Conservation (phyloP, 1,139 yeast species). For the Candida tetrigidarum region DNA sequence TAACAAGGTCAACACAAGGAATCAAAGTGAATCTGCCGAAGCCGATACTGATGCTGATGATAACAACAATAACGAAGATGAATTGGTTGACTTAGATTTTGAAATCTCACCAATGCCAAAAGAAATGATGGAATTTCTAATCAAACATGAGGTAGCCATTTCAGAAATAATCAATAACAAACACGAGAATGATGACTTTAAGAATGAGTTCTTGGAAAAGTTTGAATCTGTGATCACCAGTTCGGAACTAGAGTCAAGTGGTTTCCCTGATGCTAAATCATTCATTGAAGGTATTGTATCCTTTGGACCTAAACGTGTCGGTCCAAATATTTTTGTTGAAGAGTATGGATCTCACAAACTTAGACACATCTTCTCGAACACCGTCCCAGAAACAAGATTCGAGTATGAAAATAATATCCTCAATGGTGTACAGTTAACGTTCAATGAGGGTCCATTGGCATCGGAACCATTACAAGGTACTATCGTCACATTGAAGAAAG, state of each 20-base stretch:
- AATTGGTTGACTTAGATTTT: slow-evolving; percentile 50
- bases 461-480: slow-evolving; percentile 89
- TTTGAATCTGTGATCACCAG: slow-evolving; percentile 36
- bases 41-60: no score
- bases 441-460: slow-evolving; percentile 84
- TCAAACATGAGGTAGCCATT: slow-evolving; percentile 46
- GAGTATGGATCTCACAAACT: slow-evolving; percentile 36
- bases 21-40: slow-evolving; percentile 15
- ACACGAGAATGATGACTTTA: slow-evolving; percentile 18
- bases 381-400: slow-evolving; percentile 29
- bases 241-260: slow-evolving; percentile 23
- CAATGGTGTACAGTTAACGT: slow-evolving; percentile 86
- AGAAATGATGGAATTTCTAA: slow-evolving; percentile 53
- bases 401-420: slow-evolving; percentile 68
- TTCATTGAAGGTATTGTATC: slow-evolving; percentile 55
- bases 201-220: slow-evolving; percentile 16
- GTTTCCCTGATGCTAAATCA: slow-evolving; percentile 23
- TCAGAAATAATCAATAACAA: slow-evolving; percentile 24
- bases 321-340: slow-evolving; percentile 78
- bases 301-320: slow-evolving; percentile 80
- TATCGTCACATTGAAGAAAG: slow-evolving; percentile 50
- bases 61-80: slow-evolving; percentile 33
- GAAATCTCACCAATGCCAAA: slow-evolving; percentile 63
- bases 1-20: slow-evolving; percentile 22
- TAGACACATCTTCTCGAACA: slow-evolving; percentile 27